Conservation (phyloP, 257 asterid species). For the Verbena officinalis region DNA sequence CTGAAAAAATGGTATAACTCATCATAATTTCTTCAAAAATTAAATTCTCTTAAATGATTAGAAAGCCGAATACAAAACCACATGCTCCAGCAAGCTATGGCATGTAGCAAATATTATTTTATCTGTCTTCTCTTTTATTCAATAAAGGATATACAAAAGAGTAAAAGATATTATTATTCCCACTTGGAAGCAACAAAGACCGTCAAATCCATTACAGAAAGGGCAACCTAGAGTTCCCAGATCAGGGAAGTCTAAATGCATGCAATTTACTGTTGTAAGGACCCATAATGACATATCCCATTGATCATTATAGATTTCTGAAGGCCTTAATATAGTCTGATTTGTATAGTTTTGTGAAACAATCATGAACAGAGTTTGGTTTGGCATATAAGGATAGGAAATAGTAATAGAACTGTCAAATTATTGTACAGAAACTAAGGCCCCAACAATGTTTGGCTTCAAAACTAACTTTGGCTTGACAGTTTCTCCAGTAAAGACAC, state of each 20-base stretch:
- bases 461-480: background rate
- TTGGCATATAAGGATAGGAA: too few species aligned
- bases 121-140: too few species aligned
- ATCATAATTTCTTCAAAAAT: constrained; percentile 21
- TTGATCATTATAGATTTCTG: background rate
- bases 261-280: background rate
- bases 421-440: too few species aligned
- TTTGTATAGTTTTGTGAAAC: too few species aligned
- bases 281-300: background rate
- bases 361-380: too few species aligned
- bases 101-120: background rate
- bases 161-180: background rate
- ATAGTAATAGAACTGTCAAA: too few species aligned
- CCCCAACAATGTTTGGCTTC: too few species aligned
- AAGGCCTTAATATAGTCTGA: background rate
- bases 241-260: constrained; percentile 5
- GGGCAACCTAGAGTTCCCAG: background rate
- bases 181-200: constrained; percentile 5
- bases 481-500: background rate
- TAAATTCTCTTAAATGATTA: constrained; percentile 8
- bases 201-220: constrained; percentile 22
- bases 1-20: constrained; percentile 54
- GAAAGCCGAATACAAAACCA: constrained; percentile 2
- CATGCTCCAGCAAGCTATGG: constrained; percentile 19
- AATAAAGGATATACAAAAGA: background rate